A percentile compares a stretch with the other conserved stretches of the same genome.
Conservation (phyloP, 148 eudicot genomes). For the Nepenthes mirabilis region DNA sequence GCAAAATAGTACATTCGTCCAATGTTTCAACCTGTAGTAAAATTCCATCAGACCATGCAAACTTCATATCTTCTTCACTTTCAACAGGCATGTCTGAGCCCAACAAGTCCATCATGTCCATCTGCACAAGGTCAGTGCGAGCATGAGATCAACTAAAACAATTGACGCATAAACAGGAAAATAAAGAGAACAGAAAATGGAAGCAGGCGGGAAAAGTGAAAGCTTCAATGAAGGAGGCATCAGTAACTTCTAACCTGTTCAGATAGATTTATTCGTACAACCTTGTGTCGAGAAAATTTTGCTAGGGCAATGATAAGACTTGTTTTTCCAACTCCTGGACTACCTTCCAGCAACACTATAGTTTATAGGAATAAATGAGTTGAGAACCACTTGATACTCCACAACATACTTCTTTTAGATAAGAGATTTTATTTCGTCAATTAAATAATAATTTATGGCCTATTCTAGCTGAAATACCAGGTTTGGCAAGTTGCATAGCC, state of each 20-base stretch:
- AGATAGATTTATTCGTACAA: constrained; percentile 88
- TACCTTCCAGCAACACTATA: constrained; percentile 89
- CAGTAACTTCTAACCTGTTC: constrained; percentile 62
- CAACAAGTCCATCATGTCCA: constrained; percentile 95
- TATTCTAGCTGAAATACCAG: constrained; percentile 33
- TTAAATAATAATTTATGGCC: background rate
- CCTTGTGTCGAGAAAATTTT: constrained; percentile 76
- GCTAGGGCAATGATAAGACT: constrained; percentile 79
- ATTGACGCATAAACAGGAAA: background rate
- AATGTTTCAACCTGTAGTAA: constrained; percentile 57
- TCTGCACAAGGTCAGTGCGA: constrained; percentile 32
- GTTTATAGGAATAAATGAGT: constrained; percentile 6
- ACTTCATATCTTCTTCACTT: constrained; percentile 79
- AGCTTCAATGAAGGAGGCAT: too few relatives aligned
- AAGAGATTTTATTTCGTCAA: background rate
- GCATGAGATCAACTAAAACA: constrained; percentile 2
- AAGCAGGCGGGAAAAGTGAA: background rate
- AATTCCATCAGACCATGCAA: constrained; percentile 99
- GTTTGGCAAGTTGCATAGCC: constrained; percentile 89
- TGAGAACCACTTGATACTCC: background rate
- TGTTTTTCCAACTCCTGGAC: constrained; percentile 98
- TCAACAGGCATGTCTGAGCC: constrained; percentile 97
- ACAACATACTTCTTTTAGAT: background rate
- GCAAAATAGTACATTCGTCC: background rate
- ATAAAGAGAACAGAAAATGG: background rate